Base-by-base conservation (phyloP, 495 filamentous ascomycete genomes). In the Xylaria bambusicola region DNA sequence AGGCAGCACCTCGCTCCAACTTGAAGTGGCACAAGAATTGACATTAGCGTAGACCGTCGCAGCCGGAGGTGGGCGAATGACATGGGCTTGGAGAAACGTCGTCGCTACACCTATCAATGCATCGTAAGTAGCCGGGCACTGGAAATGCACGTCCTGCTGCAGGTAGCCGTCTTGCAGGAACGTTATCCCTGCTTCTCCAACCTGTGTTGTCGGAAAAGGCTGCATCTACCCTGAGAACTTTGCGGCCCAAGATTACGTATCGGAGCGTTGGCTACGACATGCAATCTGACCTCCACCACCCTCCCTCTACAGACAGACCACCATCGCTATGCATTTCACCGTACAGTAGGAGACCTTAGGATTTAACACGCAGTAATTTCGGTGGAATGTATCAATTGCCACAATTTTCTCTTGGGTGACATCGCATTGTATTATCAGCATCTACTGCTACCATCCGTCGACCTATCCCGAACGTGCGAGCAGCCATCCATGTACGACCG, bases 1-100 rank as follows among this genome's bases (percentile, higher is more conserved):
- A 59, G 56, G 56, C 36, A 50, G 48, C 56, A 59, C 50, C 46
- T 59, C 40, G 8, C 47, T 52, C n/a, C 56, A 33, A n/a, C n/a
- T n/a, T n/a, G n/a, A n/a, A 59, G 47, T 59, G 12, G 36, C 56
- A 59, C 56, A 44, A 33, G 31, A 45, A 4, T 41, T 58, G 29
- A 58, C 55, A 49, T 58, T 58, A 50, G 55, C 35, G 48, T 27
- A 52, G 36, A 52, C 56, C 35, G 56, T 38, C 29, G 36, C 45
- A 52, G 48, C 36, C 35, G 23, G 38, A 46, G 33, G 13, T 46
- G 56, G 47, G 49, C 57, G 49, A 60, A 53, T 60, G 41, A 20
- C 49, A 29, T 21, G 33, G 51, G 46, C 46, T 53, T 36, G 23
- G 49, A 20, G 31, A n/a, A n/a, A 18, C 57, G 53, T 52, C 57